Conservation (phyloP, 176 grass and related monocot genomes). For the Aechmea fasciata region DNA sequence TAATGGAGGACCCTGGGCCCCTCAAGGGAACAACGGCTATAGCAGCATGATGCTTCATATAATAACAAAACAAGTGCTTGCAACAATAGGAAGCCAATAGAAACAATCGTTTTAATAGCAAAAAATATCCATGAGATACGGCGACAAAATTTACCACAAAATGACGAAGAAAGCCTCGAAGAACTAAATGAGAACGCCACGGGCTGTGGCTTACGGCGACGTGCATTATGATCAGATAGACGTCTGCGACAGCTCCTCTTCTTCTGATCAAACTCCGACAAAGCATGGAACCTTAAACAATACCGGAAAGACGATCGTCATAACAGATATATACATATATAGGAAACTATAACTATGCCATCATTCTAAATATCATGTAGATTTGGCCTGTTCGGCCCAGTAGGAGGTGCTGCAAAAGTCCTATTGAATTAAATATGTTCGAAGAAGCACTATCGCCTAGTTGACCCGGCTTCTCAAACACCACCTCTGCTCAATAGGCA, state of each 20-base stretch:
- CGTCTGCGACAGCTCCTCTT: slow-evolving; percentile 87
- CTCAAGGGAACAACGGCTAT: too few relatives aligned
- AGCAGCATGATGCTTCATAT: too few relatives aligned
- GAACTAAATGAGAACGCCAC: slow-evolving; percentile 66
- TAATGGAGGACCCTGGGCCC: too few relatives aligned
- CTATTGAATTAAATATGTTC: too few relatives aligned
- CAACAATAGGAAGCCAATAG: background rate
- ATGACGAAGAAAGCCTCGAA: slow-evolving; percentile 45
- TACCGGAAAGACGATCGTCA: slow-evolving; percentile 22
- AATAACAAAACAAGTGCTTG: background rate
- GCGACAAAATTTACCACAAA: slow-evolving; percentile 48
- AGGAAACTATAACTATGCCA: background rate
- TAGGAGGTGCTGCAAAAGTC: too few relatives aligned
- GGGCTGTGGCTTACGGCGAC: slow-evolving; percentile 66
- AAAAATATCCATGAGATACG: background rate
- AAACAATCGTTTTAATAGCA: background rate
- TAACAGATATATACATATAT: background rate
- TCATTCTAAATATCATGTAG: too few relatives aligned
- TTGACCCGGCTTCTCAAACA: too few relatives aligned
- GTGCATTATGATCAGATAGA: slow-evolving; percentile 88
- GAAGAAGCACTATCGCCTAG: too few relatives aligned
- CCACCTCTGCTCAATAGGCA: too few relatives aligned
- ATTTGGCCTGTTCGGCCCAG: too few relatives aligned
- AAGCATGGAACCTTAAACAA: slow-evolving; percentile 73
- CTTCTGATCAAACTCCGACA: slow-evolving; percentile 85